Conservation (phyloP, 306 rosid species). For the Castanospermum australe region DNA sequence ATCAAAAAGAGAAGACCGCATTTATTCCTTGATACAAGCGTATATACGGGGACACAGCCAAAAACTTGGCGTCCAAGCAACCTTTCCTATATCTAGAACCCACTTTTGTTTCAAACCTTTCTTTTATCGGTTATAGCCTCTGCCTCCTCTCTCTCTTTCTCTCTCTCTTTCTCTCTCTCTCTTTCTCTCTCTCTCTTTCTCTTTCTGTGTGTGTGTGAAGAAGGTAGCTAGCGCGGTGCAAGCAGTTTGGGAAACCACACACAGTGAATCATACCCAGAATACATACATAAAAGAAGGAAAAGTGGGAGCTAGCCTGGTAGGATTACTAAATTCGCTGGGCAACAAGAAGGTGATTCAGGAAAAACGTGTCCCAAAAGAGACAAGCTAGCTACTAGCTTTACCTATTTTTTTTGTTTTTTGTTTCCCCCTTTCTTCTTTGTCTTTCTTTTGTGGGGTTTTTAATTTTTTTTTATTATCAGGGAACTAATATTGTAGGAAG, state of each 20-base stretch:
- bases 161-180: background rate
- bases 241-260: conserved; percentile 7
- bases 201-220: conserved; percentile 1
- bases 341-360: conserved; percentile 26
- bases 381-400: conserved; percentile 38
- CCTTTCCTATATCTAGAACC: conserved; percentile 50
- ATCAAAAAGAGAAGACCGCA: background rate
- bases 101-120: conserved; percentile 30
- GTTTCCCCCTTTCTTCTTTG: background rate
- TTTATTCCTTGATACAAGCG: conserved; percentile 33
- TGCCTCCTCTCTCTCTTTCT: background rate
- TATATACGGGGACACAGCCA: conserved; percentile 49
- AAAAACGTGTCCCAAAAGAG: conserved; percentile 53
- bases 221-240: conserved; percentile 1
- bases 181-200: background rate
- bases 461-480: background rate
- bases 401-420: background rate
- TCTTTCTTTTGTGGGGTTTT: background rate
- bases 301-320: conserved; percentile 23
- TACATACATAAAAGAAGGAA: background rate
- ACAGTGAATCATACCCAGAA: conserved; percentile 17
- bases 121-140: conserved; percentile 30
- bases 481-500: conserved; percentile 9
- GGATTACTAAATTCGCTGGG: conserved; percentile 24
- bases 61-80: conserved; percentile 67